Evolutionary conservation across 495 filamentous ascomycete genomes (phyloP).

Genomic region (Astrothelium macrocarpum): DNA sequence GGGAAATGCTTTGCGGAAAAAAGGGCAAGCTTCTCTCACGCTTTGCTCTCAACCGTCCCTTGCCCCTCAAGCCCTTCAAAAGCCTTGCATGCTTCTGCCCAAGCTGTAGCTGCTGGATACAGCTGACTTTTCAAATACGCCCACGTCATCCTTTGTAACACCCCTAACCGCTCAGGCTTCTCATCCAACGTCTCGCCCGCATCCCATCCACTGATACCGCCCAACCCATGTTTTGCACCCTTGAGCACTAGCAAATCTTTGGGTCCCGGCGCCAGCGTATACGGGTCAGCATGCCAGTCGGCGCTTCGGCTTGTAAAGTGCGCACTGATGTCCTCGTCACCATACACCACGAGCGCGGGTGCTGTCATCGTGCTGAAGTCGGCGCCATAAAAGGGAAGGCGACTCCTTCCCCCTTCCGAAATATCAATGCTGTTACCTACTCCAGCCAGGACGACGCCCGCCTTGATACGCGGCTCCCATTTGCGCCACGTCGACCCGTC

Average conservation of each 20-base stretch:
- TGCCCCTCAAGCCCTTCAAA: conserved; percentile 24
- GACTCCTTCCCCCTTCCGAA: neutral
- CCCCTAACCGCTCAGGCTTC: conserved; percentile 29
- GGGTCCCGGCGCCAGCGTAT: conserved; percentile 28
- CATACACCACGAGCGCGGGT: conserved; percentile 33
- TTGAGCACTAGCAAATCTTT: conserved; percentile 33
- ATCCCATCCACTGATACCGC: conserved; percentile 37
- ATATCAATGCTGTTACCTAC: neutral
- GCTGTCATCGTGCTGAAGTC: conserved; percentile 32
- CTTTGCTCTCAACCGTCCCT: conserved; percentile 31
- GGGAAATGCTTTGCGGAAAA: neutral
- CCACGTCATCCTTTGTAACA: conserved; percentile 35
- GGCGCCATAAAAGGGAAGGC: neutral
- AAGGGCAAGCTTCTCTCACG: neutral
- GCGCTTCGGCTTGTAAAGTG: conserved; percentile 32
- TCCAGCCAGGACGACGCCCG: conserved; percentile 29
- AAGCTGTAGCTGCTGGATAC: conserved; percentile 31
- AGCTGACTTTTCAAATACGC: conserved; percentile 36
- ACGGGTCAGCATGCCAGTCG: conserved; percentile 36
- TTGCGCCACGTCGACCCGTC: conserved; percentile 11
- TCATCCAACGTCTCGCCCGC: conserved; percentile 34
- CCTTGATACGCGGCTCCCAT: conserved; percentile 32
- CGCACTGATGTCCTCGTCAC: conserved; percentile 33
- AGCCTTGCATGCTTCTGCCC: conserved; percentile 27
- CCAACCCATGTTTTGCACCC: conserved; percentile 32